These are phyloP conservation scores for Piper longum DNA, from an alignment of 164 flowering plant genomes.

Conservation along the genomic window DNA sequence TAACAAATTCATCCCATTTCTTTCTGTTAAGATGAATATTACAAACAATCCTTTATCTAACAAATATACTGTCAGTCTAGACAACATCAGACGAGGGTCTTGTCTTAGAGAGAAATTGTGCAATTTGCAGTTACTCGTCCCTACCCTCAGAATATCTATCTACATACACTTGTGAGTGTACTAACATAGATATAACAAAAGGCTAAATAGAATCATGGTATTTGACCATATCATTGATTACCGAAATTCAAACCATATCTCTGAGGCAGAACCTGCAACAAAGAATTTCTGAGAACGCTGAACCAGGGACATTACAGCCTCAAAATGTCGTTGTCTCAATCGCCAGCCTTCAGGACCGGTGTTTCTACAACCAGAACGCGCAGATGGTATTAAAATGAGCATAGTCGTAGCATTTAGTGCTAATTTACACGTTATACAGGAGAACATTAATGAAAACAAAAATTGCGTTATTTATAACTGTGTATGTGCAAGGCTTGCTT, in stretches of 20 bases:
- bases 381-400: neutral
- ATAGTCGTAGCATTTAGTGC: too few species aligned
- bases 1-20: neutral
- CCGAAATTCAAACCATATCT: constrained; percentile 97
- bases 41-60: too few species aligned
- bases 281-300: constrained; percentile 74
- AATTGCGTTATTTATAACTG: too few species aligned
- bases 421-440: too few species aligned
- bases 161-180: neutral
- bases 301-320: constrained; percentile 72
- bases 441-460: too few species aligned
- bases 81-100: too few species aligned
- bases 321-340: constrained; percentile 89
- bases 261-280: constrained; percentile 79
- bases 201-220: neutral
- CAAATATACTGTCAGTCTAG: too few species aligned
- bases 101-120: too few species aligned
- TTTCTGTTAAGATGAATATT: neutral
- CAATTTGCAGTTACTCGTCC: too few species aligned
- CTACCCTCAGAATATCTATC: neutral
- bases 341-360: constrained; percentile 99
- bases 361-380: constrained; percentile 30
- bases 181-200: neutral
- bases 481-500: too few species aligned
- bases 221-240: constrained; percentile 9